These are phyloP conservation scores for Microstegium vimineum DNA, from an alignment of 176 grass and related monocot species.

Conservation along the genomic window DNA sequence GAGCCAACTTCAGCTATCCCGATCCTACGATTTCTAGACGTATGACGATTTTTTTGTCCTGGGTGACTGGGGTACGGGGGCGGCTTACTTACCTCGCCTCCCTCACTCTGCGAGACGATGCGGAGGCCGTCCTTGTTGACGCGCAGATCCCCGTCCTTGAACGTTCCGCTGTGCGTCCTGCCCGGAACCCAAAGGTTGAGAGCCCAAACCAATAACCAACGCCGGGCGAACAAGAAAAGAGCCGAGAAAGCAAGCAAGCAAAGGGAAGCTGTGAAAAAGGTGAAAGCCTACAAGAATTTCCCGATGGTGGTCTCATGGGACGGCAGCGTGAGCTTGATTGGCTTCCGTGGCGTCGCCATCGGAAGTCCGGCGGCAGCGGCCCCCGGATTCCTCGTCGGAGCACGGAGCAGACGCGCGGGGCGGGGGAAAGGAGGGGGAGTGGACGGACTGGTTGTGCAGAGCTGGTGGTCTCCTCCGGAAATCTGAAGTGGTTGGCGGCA, in stretches of 20 bases:
- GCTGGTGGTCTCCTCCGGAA: background rate
- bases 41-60: background rate
- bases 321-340: slow-evolving; percentile 50
- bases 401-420: slow-evolving; percentile 4
- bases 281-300: slow-evolving; percentile 64
- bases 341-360: slow-evolving; percentile 33
- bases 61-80: background rate
- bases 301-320: slow-evolving; percentile 65
- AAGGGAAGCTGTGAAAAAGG: background rate
- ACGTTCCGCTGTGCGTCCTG: slow-evolving; percentile 96
- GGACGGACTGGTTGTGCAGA: background rate
- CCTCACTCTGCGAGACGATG: slow-evolving; percentile 76
- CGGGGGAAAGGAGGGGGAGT: slow-evolving; percentile 9
- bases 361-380: background rate
- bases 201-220: background rate
- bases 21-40: background rate
- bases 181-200: background rate
- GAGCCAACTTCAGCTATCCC: background rate
- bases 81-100: slow-evolving; percentile 62
- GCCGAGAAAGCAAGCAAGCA: background rate
- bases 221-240: background rate
- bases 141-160: slow-evolving; percentile 91
- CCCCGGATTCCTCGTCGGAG: background rate
- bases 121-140: slow-evolving; percentile 97
- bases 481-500: background rate